These are phyloP conservation scores for Yamadazyma atmosphaerica DNA, from an alignment of 1,139 yeast species.

Conservation along the genomic window DNA sequence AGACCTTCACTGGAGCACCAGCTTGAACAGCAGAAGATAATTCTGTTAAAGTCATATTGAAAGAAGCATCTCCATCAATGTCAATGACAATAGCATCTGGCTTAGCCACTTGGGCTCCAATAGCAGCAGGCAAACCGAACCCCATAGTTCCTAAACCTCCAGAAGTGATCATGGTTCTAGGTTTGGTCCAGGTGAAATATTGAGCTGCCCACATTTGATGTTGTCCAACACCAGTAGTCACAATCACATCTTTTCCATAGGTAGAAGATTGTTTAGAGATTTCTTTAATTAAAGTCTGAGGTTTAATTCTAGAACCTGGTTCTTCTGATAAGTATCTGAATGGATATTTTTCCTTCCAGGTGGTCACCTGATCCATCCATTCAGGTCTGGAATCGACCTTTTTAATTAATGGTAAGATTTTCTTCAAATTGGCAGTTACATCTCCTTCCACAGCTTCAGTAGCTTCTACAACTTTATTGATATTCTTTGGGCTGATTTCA, in stretches of 20 bases:
- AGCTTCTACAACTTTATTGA: slow-evolving; percentile 96
- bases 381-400: slow-evolving; percentile 64
- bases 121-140: slow-evolving; percentile 94
- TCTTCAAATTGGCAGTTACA: slow-evolving; percentile 73
- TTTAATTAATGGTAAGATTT: slow-evolving; percentile 69
- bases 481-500: slow-evolving; percentile 94
- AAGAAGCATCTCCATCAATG: slow-evolving; percentile 97
- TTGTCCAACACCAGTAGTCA: slow-evolving; percentile 98
- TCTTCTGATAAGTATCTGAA: slow-evolving; percentile 76
- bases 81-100: slow-evolving; percentile 95
- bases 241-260: slow-evolving; percentile 73
- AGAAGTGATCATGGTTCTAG: slow-evolving; percentile 91
- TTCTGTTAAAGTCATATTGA: slow-evolving; percentile 95
- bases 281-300: slow-evolving; percentile 85
- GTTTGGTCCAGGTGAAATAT: slow-evolving; percentile 88
- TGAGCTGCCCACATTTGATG: slow-evolving; percentile 99
- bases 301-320: slow-evolving; percentile 81
- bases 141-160: slow-evolving; percentile 99
- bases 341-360: slow-evolving; percentile 88
- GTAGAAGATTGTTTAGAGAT: slow-evolving; percentile 70
- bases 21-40: slow-evolving; percentile 94
- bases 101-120: slow-evolving; percentile 95
- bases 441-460: slow-evolving; percentile 98
- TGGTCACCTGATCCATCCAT: slow-evolving; percentile 73
- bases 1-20: slow-evolving; percentile 81